Conservation (phyloP, 768 basidiomycete genomes). For the Agrocybe chaxingu region DNA sequence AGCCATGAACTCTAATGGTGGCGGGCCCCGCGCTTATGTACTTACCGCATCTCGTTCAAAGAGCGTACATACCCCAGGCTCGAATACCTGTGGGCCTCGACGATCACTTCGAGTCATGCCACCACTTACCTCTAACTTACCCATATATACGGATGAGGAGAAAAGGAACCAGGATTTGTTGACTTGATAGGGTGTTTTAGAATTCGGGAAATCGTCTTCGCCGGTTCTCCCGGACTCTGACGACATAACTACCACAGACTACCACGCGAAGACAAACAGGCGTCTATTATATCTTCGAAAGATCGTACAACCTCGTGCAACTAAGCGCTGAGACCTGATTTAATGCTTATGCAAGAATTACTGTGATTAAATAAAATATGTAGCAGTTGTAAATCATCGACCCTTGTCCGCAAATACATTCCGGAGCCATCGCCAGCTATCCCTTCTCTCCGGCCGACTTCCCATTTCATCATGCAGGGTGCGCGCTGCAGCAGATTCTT, state of each 20-base stretch:
- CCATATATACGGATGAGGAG: no score
- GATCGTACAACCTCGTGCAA: background rate
- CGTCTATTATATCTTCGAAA: no score
- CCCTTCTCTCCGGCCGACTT: conserved; percentile 3
- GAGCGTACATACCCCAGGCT: no score
- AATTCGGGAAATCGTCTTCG: no score
- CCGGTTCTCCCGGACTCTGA: no score
- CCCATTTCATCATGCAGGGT: background rate
- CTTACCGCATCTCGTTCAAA: background rate
- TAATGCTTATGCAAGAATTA: background rate
- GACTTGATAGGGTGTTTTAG: no score
- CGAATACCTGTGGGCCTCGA: no score
- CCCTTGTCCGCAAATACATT: conserved; percentile 13
- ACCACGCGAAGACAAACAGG: no score
- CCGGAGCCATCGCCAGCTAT: conserved; percentile 28
- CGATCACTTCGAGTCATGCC: no score
- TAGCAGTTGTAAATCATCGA: conserved; percentile 4
- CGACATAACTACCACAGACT: no score
- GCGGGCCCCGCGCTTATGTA: background rate
- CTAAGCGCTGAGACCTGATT: background rate
- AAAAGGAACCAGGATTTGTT: no score
- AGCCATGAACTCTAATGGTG: background rate
- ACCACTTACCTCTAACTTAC: no score
- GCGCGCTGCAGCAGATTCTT: background rate
- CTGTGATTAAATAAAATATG: background rate